Evolutionary conservation across 257 asterid species (phyloP), one percentile per base, ranked within the genome.

Genomic region (Petunia axillaris): DNA sequence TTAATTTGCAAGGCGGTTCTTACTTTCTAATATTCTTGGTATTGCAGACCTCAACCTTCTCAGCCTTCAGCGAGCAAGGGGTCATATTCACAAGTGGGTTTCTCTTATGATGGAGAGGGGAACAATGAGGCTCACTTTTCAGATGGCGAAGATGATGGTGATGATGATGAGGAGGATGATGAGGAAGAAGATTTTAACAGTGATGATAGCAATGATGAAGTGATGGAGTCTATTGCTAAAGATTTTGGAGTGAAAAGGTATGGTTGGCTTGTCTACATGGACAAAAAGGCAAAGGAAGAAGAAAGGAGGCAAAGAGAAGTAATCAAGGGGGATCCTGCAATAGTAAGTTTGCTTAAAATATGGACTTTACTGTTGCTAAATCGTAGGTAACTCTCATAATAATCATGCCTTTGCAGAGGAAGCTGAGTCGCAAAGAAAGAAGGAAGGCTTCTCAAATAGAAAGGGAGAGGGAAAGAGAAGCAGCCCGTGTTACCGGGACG

Each of bases 211-310:
- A 91, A 91, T 79, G 99, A 92, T 85, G 98, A 91, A 87, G 91
- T 83, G 63, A 94, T 92, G 99, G 99, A 96, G 88, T 90, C 96
- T 25, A 91, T 96, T 80, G 98, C 99, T 35, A 96, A 92, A 89
- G 97, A 94, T 64, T 94, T 88, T 87, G 99, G 99, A 52, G 98
- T 94, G 76, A 96, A 94, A 88, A 91, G 98, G 81, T 96, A 92
- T 78, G 98, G 99, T 77, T 94, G 98, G 98, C 97, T 94, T 87
- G 87, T 96, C 40, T 92, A 92, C 89, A 96, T 92, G 99, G 99
- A 96, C 87, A 96, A 96, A 86, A 96, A 91, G 88, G 97, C 98
- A 79, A 94, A 94, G 85, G 98, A 96, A 86, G 99, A 94, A 86
- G 95, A 91, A 81, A 89, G 88, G 84, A 91, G 90, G 91, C 99